phyloP scores from a whole-genome alignment of 2,329 filamentous ascomycete species.

The Westerdykella ornata region DNA sequence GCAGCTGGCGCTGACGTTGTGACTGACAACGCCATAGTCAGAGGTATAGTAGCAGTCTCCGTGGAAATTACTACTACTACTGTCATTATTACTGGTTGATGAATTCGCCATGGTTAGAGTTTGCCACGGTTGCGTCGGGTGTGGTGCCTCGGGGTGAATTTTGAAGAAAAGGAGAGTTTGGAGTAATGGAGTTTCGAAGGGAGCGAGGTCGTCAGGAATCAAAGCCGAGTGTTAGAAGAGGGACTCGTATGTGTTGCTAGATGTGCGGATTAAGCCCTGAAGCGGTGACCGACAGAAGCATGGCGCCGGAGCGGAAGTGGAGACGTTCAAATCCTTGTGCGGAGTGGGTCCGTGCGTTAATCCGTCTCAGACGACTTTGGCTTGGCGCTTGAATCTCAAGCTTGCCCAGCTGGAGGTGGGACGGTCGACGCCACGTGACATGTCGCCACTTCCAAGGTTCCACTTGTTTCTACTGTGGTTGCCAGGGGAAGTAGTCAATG shows the following conservation, averaged over 20 bases:
- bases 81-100: slow-evolving; percentile 62
- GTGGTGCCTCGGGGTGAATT: slow-evolving; percentile 2
- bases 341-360: neutral
- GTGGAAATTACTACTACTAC: slow-evolving; percentile 59
- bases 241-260: neutral
- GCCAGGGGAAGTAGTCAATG: neutral
- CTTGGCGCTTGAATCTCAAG: neutral
- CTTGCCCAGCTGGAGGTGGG: neutral
- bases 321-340: slow-evolving; percentile 5
- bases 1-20: slow-evolving; percentile 83
- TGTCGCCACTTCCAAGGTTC: no score
- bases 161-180: neutral
- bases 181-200: neutral
- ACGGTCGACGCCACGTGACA: no score
- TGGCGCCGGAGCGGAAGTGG: slow-evolving; percentile 4
- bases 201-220: neutral
- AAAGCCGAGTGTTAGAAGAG: neutral
- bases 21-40: slow-evolving; percentile 36
- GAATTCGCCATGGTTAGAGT: slow-evolving; percentile 59
- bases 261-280: neutral
- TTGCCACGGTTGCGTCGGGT: slow-evolving; percentile 43
- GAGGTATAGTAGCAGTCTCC: slow-evolving; percentile 52
- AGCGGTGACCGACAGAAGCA: neutral
- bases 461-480: neutral
- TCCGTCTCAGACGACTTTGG: neutral